Percentiles rank a stretch among this genome's conserved stretches.
Evolutionary conservation across 2,329 filamentous ascomycete species (phyloP).

Genomic region (Talaromyces sp.): DNA sequence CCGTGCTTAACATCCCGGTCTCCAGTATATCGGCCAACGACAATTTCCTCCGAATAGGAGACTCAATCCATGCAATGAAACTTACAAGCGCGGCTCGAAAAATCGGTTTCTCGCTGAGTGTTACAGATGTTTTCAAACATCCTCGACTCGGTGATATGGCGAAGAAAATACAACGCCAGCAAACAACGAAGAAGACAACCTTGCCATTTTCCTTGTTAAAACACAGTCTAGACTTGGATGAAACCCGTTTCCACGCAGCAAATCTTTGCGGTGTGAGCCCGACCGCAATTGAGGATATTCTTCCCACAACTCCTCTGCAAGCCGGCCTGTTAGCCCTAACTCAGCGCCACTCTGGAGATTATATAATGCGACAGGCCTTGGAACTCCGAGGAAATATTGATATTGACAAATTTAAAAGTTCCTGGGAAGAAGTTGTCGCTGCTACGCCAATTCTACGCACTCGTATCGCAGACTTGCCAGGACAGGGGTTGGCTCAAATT

Average conservation of each 20-base stretch:
- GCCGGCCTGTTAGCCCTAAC: conserved; percentile 36
- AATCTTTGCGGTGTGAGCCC: neutral
- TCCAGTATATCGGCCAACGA: conserved; percentile 20
- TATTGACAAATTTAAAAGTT: neutral
- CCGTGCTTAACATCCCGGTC: conserved; percentile 34
- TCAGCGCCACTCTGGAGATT: conserved; percentile 28
- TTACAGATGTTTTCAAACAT: conserved; percentile 21
- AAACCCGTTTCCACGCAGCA: neutral
- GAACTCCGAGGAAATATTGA: neutral
- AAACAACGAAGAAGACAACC: neutral
- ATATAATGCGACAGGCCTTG: conserved; percentile 13
- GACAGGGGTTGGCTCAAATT: conserved; percentile 17
- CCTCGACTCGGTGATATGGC: conserved; percentile 45
- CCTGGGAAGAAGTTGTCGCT: conserved; percentile 19
- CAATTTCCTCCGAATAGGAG: conserved; percentile 26
- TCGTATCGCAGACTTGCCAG: conserved; percentile 24
- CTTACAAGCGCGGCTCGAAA: conserved; percentile 18
- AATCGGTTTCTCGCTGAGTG: conserved; percentile 18
- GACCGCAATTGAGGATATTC: conserved; percentile 27
- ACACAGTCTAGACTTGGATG: neutral
- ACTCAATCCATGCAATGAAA: conserved; percentile 26
- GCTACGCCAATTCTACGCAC: conserved; percentile 39
- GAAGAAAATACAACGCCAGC: conserved; percentile 28
- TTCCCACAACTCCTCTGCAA: conserved; percentile 36
- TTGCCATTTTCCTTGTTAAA: neutral